Evolutionary conservation across 495 filamentous ascomycete species (phyloP), one percentile per base, ranked within the genome.

Genomic region (Amphirosellinia nigrospora): DNA sequence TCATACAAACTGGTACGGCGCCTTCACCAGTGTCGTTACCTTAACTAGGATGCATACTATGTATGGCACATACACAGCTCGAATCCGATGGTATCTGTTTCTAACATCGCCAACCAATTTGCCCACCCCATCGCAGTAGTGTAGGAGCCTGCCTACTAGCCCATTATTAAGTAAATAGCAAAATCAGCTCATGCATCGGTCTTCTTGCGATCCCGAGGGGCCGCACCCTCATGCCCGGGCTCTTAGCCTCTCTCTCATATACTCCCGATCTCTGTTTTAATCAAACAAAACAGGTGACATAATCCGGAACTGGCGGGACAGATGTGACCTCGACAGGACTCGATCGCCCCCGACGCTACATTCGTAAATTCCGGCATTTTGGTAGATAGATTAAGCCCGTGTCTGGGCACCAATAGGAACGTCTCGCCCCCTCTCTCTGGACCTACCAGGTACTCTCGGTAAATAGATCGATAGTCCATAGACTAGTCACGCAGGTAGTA

Each of bases 351-450:
- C 64, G 26, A 58, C 56, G 64, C 50, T 30, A 58, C 64, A n/a
- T 28, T 56, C 53, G 16, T 45, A 55, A 67, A 67, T 67, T 67
- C 64, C 64, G 64, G 64, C 52, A 67, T 46, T 67, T 67, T 67
- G 64, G 64, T 67, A 58, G 23, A 67, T 67, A 67, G 36, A 67
- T 58, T 67, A 28, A 59, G 23, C 38, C 64, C 64, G 64, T 67
- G 64, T 67, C 64, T 56, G 52, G 64, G 64, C 64, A 67, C 64
- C 64, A 67, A 67, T 67, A 26, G 38, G 39, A 26, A 46, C 15
- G 36, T 43, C 38, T 30, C 11, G 39, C n/a, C 32, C 46, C 46
- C 63, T 21, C 34, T 11, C 32, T 53, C 45, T 39, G 10, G 34
- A 34, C 63, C 41, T 46, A 46, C 9, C 32, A 53, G n/a, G 63